Evolutionary conservation across 2,329 filamentous ascomycete species (phyloP).

Genomic region (Arthrobotrys pseudoclavata): DNA sequence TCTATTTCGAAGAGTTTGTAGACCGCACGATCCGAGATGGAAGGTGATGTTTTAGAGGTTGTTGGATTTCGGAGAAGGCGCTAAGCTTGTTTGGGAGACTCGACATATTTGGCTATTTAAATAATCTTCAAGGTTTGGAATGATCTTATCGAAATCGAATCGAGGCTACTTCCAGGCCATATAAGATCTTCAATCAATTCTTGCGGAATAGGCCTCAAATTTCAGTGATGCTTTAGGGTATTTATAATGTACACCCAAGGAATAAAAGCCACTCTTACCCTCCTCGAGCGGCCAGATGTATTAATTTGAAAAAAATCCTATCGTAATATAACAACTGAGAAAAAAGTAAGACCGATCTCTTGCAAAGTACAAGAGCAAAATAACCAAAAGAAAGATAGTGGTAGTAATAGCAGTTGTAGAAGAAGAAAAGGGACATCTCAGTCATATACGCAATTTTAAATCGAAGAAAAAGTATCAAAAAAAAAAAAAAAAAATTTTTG

Average conservation of each 20-base stretch:
- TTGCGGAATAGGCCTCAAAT: no score
- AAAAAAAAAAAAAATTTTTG: no score
- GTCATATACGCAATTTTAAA: constrained; percentile 15
- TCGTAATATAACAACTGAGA: constrained; percentile 2
- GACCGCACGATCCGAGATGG: not conserved
- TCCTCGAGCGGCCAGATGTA: constrained; percentile 4
- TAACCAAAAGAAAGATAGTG: not conserved
- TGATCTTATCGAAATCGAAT: no score
- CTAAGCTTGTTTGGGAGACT: constrained; percentile 3
- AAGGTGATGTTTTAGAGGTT: not conserved
- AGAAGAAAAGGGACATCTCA: constrained; percentile 3
- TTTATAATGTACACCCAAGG: not conserved
- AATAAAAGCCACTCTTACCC: not conserved
- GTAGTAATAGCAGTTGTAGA: not conserved
- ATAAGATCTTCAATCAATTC: no score
- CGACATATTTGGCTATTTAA: not conserved
- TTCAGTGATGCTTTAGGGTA: no score
- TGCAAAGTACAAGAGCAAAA: not conserved
- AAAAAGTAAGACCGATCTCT: not conserved
- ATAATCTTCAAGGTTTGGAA: not conserved
- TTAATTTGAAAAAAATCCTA: constrained; percentile 5
- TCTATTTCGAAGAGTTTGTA: not conserved
- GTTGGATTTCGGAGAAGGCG: not conserved
- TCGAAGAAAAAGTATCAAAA: not conserved
- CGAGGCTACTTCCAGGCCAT: no score